Evolutionary conservation across 1,284 basidiomycete genomes (phyloP).

Genomic region (Lignosus rhinocerotis): DNA sequence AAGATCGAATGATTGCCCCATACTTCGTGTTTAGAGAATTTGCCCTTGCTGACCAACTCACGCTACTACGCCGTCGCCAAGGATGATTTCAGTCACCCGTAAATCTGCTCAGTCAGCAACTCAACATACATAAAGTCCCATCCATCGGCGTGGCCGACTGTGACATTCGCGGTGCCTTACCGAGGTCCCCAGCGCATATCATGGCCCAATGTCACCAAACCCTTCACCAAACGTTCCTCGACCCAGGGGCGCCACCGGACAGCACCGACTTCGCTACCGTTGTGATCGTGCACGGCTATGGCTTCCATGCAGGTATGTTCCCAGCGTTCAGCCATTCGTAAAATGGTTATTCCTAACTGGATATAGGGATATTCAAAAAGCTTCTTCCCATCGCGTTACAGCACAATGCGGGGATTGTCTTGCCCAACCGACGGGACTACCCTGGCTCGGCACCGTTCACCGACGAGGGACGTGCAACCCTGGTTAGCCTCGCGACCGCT

Average conservation of each 20-base stretch:
- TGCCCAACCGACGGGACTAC: constrained; percentile 14
- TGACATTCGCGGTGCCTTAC: too few relatives aligned
- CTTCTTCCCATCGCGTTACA: constrained; percentile 6
- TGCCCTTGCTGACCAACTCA: too few relatives aligned
- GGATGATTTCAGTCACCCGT: too few relatives aligned
- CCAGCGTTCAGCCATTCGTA: too few relatives aligned
- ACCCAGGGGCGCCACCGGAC: constrained; percentile 15
- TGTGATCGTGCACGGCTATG: constrained; percentile 28
- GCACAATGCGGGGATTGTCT: constrained; percentile 6
- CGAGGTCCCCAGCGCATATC: too few relatives aligned
- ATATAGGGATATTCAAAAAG: constrained; percentile 10
- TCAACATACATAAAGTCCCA: too few relatives aligned
- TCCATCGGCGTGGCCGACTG: too few relatives aligned
- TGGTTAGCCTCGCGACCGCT: not conserved
- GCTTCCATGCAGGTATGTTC: constrained; percentile 25
- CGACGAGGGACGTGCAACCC: constrained; percentile 19
- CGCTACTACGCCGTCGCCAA: too few relatives aligned
- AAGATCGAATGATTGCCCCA: too few relatives aligned
- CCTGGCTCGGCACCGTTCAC: constrained; percentile 15
- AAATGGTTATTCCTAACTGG: not conserved
- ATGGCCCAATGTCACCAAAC: not conserved
- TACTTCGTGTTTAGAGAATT: too few relatives aligned
- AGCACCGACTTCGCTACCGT: constrained; percentile 25
- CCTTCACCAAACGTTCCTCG: constrained; percentile 1
- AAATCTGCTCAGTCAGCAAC: too few relatives aligned